Conservation (phyloP, 2,329 filamentous ascomycete genomes). For the Diaporthe sp. region DNA sequence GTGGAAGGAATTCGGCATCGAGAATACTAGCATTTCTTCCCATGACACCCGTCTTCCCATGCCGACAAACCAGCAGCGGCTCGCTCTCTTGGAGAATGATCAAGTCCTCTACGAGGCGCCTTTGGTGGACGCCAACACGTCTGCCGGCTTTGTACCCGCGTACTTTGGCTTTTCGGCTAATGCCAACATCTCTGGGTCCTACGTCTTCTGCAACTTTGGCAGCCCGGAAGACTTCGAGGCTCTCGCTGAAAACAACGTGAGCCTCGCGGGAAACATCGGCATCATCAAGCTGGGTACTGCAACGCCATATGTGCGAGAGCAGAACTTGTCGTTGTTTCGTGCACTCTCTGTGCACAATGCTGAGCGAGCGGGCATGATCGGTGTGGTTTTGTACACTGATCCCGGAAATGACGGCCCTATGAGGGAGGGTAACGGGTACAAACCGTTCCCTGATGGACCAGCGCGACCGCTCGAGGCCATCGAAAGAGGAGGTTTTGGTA, state of each 20-base stretch:
- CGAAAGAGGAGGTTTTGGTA: background rate
- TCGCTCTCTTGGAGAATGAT: background rate
- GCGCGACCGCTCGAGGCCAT: background rate
- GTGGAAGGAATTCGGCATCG: background rate
- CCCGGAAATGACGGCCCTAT: constrained; percentile 1
- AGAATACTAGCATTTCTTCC: background rate
- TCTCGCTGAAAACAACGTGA: background rate
- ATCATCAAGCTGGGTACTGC: constrained; percentile 1
- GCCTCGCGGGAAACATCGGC: background rate
- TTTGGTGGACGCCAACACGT: constrained; percentile 5
- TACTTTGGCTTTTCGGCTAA: constrained; percentile 1
- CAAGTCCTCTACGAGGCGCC: background rate
- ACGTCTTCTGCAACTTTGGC: background rate
- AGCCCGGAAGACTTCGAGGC: background rate
- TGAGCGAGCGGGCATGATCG: constrained; percentile 1
- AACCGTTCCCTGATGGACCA: background rate
- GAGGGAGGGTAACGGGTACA: background rate
- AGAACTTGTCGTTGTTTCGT: background rate
- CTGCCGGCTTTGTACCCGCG: background rate
- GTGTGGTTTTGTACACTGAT: background rate
- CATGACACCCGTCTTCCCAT: background rate
- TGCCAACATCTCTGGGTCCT: background rate
- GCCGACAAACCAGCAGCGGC: constrained; percentile 2
- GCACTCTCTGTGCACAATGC: background rate
- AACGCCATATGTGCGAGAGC: background rate